A percentile compares a stretch with the other conserved stretches of the same genome.
These are phyloP conservation scores for Mucor irregularis DNA, from an alignment of 371 early-diverging fungal genomes.

Conservation along the genomic window DNA sequence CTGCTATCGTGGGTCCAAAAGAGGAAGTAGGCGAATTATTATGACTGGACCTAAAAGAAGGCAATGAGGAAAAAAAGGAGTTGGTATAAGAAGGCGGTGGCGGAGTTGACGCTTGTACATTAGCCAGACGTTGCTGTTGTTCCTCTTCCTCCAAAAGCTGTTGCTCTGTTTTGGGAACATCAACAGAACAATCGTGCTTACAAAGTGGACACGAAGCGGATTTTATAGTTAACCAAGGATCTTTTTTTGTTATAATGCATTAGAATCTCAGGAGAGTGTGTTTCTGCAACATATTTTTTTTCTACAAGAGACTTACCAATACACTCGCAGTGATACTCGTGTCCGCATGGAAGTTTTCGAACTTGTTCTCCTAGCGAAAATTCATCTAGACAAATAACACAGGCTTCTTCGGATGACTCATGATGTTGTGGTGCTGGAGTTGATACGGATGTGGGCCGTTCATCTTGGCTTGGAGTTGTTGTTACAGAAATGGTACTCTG, in stretches of 20 bases:
- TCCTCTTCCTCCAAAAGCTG: background rate
- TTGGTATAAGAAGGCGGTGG: constrained; percentile 15
- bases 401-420: constrained; percentile 32
- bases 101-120: background rate
- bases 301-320: too few relatives aligned
- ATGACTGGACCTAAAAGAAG: constrained; percentile 7
- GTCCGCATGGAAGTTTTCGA: constrained; percentile 72
- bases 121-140: background rate
- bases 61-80: constrained; percentile 20
- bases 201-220: constrained; percentile 58
- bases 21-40: constrained; percentile 22
- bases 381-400: constrained; percentile 82
- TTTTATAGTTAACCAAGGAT: constrained; percentile 58
- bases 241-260: constrained; percentile 15
- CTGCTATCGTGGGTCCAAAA: constrained; percentile 48
- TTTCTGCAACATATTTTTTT: constrained; percentile 9
- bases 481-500: background rate
- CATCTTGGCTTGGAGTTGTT: too few relatives aligned
- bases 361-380: constrained; percentile 64
- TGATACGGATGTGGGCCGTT: background rate
- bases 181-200: constrained; percentile 52
- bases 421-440: background rate
- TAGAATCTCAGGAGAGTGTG: background rate
- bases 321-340: constrained; percentile 83
- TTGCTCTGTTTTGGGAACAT: constrained; percentile 21